phyloP scores from a whole-genome alignment of 495 filamentous ascomycete genomes.

The Diplogelasinospora grovesii region DNA sequence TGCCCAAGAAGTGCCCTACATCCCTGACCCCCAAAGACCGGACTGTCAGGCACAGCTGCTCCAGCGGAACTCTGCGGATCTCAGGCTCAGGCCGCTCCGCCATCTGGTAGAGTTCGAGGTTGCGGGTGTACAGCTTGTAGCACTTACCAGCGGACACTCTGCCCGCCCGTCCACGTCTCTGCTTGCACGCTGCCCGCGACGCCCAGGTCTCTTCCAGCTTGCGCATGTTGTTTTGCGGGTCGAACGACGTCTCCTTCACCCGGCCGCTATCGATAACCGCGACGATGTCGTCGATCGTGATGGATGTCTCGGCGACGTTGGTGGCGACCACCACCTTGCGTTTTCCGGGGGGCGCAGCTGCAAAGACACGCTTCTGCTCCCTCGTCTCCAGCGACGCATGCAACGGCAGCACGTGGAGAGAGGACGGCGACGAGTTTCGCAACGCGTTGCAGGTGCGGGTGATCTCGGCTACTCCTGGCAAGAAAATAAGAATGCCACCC shows the following conservation, averaged over 20 bases:
- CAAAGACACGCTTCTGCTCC: conserved; percentile 85
- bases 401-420: conserved; percentile 74
- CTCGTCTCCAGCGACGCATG: conserved; percentile 84
- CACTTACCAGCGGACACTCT: conserved; percentile 85
- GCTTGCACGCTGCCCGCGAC: conserved; percentile 89
- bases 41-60: conserved; percentile 89
- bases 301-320: conserved; percentile 96
- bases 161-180: conserved; percentile 90
- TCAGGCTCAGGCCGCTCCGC: conserved; percentile 85
- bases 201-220: conserved; percentile 93
- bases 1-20: conserved; percentile 70
- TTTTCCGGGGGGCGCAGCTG: conserved; percentile 64
- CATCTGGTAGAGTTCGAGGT: conserved; percentile 82
- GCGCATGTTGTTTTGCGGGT: conserved; percentile 88
- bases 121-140: conserved; percentile 90
- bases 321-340: conserved; percentile 90
- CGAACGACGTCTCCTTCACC: conserved; percentile 94
- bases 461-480: conserved; percentile 84
- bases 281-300: conserved; percentile 95
- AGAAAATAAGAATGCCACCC: conserved; percentile 89
- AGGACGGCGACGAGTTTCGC: conserved; percentile 55
- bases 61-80: conserved; percentile 84
- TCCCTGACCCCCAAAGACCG: conserved; percentile 88
- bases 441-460: conserved; percentile 69
- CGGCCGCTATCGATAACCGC: conserved; percentile 93